Conservation (phyloP, 1,139 yeast genomes). For the Zygosaccharomyces sapae region DNA sequence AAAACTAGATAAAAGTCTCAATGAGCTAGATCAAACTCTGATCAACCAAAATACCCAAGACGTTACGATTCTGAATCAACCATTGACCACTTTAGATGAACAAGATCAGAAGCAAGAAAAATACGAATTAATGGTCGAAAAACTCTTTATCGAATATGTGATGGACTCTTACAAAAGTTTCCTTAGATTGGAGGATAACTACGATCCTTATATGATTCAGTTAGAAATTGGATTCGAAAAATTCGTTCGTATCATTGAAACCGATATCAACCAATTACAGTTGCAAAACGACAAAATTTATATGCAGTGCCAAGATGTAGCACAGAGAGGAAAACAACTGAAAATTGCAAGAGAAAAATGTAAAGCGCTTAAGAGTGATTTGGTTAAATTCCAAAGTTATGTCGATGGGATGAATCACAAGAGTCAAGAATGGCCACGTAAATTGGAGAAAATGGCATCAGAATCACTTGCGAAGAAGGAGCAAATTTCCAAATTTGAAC, state of each 20-base stretch:
- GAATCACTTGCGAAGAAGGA: constrained; percentile 50
- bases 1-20: constrained; percentile 42
- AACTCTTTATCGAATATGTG: constrained; percentile 62
- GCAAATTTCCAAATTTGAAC: constrained; percentile 43
- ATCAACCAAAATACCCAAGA: constrained; percentile 33
- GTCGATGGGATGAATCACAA: constrained; percentile 63
- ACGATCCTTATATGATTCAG: constrained; percentile 49
- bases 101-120: constrained; percentile 37
- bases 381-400: constrained; percentile 64
- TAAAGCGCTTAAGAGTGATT: constrained; percentile 66
- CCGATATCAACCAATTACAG: constrained; percentile 45
- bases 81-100: constrained; percentile 41
- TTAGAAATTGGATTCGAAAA: constrained; percentile 53
- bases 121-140: constrained; percentile 45
- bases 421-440: constrained; percentile 59
- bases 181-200: constrained; percentile 61
- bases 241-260: constrained; percentile 43
- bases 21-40: constrained; percentile 24
- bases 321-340: constrained; percentile 41
- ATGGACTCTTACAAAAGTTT: constrained; percentile 65
- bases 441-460: constrained; percentile 49
- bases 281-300: constrained; percentile 39
- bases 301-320: constrained; percentile 32
- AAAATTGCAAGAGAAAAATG: constrained; percentile 52
- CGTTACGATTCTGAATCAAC: constrained; percentile 39